These are phyloP conservation scores for Suillus tomentosus DNA, from an alignment of 768 basidiomycete genomes.

Conservation along the genomic window DNA sequence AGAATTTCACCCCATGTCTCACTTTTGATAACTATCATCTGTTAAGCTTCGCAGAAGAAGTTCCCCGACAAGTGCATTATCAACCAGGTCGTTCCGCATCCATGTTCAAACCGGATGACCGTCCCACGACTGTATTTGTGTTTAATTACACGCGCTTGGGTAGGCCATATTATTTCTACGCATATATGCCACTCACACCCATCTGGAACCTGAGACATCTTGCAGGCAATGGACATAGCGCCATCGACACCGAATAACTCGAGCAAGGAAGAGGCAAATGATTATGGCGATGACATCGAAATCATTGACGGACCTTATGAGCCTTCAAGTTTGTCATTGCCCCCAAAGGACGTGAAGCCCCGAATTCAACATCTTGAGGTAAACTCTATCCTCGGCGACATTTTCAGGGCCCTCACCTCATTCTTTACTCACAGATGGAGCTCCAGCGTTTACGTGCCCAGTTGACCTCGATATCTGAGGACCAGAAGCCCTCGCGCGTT, in stretches of 20 bases:
- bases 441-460: slow-evolving; percentile 22
- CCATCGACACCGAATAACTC: slow-evolving; percentile 8
- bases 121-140: slow-evolving; percentile 19
- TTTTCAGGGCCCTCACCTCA: not conserved
- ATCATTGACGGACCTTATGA: not conserved
- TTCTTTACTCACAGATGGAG: slow-evolving; percentile 13
- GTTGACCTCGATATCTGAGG: slow-evolving; percentile 9
- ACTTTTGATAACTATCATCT: not conserved
- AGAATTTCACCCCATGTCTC: not conserved
- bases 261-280: slow-evolving; percentile 3
- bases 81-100: not conserved
- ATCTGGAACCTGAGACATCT: slow-evolving; percentile 14
- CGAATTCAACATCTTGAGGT: not conserved
- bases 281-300: not conserved
- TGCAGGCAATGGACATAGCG: slow-evolving; percentile 25
- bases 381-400: not conserved
- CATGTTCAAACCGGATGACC: not conserved
- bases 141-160: slow-evolving; percentile 25
- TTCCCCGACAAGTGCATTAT: not conserved
- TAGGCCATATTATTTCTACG: slow-evolving; percentile 7
- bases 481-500: slow-evolving; percentile 21
- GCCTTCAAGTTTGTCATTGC: not conserved
- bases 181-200: not conserved
- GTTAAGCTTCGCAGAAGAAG: slow-evolving; percentile 18
- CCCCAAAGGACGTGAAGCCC: not conserved